A percentile compares a stretch with the other conserved stretches of the same genome.
These are phyloP conservation scores for Rubia tinctorum DNA, from an alignment of 305 asterid genomes.

Conservation along the genomic window DNA sequence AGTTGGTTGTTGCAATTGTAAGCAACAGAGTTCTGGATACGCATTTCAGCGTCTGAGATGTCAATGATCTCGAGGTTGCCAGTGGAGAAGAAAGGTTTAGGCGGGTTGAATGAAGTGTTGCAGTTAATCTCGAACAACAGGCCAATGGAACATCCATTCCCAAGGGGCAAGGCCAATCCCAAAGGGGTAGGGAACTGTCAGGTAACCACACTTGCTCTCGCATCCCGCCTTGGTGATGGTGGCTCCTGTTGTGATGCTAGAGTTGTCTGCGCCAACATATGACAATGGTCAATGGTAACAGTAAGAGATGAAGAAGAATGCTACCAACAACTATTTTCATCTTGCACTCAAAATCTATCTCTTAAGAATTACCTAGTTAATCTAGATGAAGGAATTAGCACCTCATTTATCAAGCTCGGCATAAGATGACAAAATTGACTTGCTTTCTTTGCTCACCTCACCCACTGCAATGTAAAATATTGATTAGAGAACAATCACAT, in stretches of 20 bases:
- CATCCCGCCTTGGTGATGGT: conserved; percentile 38
- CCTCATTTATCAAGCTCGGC: background rate
- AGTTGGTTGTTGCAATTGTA: conserved; percentile 24
- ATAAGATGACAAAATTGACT: background rate
- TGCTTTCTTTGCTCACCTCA: background rate
- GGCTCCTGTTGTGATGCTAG: conserved; percentile 21
- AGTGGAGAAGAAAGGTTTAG: conserved; percentile 24
- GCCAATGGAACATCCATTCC: conserved; percentile 33
- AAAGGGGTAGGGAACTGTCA: conserved; percentile 53
- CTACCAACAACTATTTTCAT: background rate
- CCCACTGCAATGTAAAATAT: background rate
- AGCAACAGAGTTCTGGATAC: conserved; percentile 30
- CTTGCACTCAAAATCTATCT: background rate
- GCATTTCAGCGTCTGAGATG: conserved; percentile 21
- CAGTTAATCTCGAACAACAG: conserved; percentile 35
- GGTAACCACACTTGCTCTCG: conserved; percentile 43
- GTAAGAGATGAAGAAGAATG: background rate
- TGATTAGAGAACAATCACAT: background rate
- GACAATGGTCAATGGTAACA: background rate
- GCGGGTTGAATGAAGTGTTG: conserved; percentile 31
- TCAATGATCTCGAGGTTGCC: conserved; percentile 17
- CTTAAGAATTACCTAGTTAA: background rate
- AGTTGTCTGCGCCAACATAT: conserved; percentile 6
- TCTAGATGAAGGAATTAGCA: background rate
- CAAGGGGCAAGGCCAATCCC: conserved; percentile 46